phyloP scores from a whole-genome alignment of 1,284 basidiomycete species.

The Sporisorium iseilematis-ciliati region DNA sequence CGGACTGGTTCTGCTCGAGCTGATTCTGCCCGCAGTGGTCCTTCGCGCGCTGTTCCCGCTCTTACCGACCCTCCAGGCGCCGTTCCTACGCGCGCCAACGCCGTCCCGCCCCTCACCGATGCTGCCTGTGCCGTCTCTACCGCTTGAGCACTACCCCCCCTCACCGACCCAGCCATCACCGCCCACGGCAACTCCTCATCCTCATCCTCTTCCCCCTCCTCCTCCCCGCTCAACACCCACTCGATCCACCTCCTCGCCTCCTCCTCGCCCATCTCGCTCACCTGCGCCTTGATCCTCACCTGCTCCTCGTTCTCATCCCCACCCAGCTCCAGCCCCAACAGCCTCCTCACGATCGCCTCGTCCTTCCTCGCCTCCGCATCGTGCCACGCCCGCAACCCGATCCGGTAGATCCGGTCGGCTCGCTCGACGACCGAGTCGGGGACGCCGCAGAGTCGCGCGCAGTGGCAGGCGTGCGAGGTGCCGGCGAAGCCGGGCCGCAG shows the following conservation, averaged over 20 bases:
- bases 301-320: slow-evolving; percentile 7
- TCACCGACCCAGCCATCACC: background rate
- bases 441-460: slow-evolving; percentile 46
- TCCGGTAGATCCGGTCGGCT: slow-evolving; percentile 24
- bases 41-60: background rate
- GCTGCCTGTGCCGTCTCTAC: background rate
- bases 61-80: background rate
- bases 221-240: slow-evolving; percentile 26
- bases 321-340: slow-evolving; percentile 30
- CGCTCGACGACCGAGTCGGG: slow-evolving; percentile 39
- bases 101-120: too few relatives aligned
- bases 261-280: slow-evolving; percentile 13
- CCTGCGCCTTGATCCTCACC: background rate
- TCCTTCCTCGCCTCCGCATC: slow-evolving; percentile 24
- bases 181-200: slow-evolving; percentile 1
- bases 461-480: slow-evolving; percentile 43
- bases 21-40: background rate
- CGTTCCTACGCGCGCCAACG: background rate
- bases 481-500: slow-evolving; percentile 40
- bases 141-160: too few relatives aligned
- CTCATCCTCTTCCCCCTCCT: slow-evolving; percentile 2
- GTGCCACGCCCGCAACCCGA: slow-evolving; percentile 27
- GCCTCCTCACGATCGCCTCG: slow-evolving; percentile 35
- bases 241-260: slow-evolving; percentile 15
- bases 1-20: background rate